These are phyloP conservation scores for Collariella sp. DNA, from an alignment of 495 filamentous ascomycete genomes.

Conservation along the genomic window DNA sequence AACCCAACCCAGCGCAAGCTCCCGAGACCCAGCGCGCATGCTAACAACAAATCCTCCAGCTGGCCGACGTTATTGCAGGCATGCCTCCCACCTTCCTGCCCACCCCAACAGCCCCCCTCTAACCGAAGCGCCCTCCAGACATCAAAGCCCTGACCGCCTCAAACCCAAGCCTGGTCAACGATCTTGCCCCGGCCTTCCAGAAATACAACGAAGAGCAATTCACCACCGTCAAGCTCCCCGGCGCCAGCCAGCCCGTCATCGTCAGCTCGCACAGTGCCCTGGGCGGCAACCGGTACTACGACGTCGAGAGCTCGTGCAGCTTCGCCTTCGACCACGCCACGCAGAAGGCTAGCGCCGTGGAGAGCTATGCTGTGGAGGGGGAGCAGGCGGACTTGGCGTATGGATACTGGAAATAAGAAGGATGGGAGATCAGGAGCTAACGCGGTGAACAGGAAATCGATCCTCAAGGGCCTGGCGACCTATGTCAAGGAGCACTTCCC, in stretches of 20 bases:
- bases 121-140: conserved; percentile 44
- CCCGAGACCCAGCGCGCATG: not conserved
- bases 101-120: conserved; percentile 4
- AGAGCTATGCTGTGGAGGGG: conserved; percentile 76
- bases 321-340: conserved; percentile 81
- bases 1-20: not conserved
- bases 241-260: conserved; percentile 73
- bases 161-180: conserved; percentile 54
- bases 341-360: conserved; percentile 73
- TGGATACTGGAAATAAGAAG: conserved; percentile 5
- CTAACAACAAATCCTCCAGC: conserved; percentile 41
- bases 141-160: conserved; percentile 78
- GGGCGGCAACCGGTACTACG: conserved; percentile 74
- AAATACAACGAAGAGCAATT: conserved; percentile 96
- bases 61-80: conserved; percentile 87
- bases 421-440: conserved; percentile 4
- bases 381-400: conserved; percentile 73
- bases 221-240: conserved; percentile 77
- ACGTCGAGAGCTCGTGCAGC: conserved; percentile 74
- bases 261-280: conserved; percentile 78
- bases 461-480: conserved; percentile 64
- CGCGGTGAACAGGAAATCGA: conserved; percentile 52
- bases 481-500: conserved; percentile 89
- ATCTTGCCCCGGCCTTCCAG: conserved; percentile 75
- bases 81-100: conserved; percentile 1